Base-by-base conservation (phyloP, 495 filamentous ascomycete genomes). In the Lasiosphaeris hirsuta region DNA sequence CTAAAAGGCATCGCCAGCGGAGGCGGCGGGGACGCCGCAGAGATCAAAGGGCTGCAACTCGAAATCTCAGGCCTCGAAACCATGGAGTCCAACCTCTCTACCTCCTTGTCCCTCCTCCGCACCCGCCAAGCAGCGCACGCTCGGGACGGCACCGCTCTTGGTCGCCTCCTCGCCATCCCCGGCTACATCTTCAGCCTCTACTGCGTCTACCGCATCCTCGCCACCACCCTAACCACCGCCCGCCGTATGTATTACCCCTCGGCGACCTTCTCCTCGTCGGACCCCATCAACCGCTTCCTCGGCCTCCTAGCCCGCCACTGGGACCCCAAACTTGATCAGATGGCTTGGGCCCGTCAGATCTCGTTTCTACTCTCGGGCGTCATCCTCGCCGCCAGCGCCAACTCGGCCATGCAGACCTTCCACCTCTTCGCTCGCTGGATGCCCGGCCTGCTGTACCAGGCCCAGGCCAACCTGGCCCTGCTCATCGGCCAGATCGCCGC, bases 31-130 rank as follows among this genome's bases (percentile, higher is more conserved):
- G 76, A 91, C 51, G 69, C 77, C 1, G 78, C 84, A 51, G 89
- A 90, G 69, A 76, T 86, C 14, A 79, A 80, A 57, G 72, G 82
- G 1, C 76, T 94, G 1, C 75, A 84, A 40, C 74, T 89, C n/a
- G 90, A 94, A 63, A 87, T 92, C 48, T 73, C 79, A n/a, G 90
- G 90, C 0, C 78, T 94, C 15, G 83, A 87, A 65, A 83, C 85
- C 2, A 93, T 93, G 89, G 81, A 83, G 59, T 66, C 75, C 17
- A 83, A 81, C 55, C 80, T 94, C 6, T 76, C 83, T 11, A 73
- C 80, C 17, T 86, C 86, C 33, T 71, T 90, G 1, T 58, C 77
- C 19, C 60, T 80, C 42, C 75, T 92, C 5, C 79, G 82, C 40
- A 73, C 72, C n/a, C 75, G 86, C 11, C 69, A 81, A 19, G 75